Conservation (phyloP, 345 rosid species). For the Salix arbutifolia region DNA sequence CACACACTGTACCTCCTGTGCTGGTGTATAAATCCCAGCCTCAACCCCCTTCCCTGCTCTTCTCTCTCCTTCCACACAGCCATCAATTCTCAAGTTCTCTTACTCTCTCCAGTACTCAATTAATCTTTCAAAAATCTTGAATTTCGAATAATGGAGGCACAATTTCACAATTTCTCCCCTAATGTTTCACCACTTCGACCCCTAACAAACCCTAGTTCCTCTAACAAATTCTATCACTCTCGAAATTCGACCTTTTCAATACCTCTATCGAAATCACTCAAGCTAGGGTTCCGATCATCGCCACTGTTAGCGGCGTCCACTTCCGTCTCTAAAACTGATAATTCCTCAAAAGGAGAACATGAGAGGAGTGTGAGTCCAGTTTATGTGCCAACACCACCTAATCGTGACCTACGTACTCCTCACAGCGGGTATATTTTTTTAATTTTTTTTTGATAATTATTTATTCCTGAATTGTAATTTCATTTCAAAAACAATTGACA, state of each 20-base stretch:
- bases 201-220: background rate
- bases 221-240: conserved; percentile 16
- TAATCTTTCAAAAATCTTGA: too few relatives aligned
- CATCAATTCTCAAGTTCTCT: too few relatives aligned
- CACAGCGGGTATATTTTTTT: conserved; percentile 71
- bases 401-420: conserved; percentile 80
- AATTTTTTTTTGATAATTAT: background rate
- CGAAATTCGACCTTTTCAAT: conserved; percentile 3
- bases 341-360: conserved; percentile 1
- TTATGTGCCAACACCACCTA: conserved; percentile 57
- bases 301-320: conserved; percentile 25
- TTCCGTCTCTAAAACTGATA: conserved; percentile 23
- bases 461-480: background rate
- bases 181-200: conserved; percentile 10
- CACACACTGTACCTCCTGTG: too few relatives aligned
- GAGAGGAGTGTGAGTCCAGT: conserved; percentile 36
- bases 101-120: too few relatives aligned
- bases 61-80: too few relatives aligned
- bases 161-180: conserved; percentile 13
- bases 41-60: too few relatives aligned
- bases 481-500: conserved; percentile 12
- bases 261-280: background rate
- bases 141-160: conserved; percentile 1
- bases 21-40: too few relatives aligned
- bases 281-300: conserved; percentile 7